A percentile compares a stretch with the other conserved stretches of the same genome.
Conservation (phyloP, 2,329 filamentous ascomycete genomes). For the Pestalotiopsis sp. region DNA sequence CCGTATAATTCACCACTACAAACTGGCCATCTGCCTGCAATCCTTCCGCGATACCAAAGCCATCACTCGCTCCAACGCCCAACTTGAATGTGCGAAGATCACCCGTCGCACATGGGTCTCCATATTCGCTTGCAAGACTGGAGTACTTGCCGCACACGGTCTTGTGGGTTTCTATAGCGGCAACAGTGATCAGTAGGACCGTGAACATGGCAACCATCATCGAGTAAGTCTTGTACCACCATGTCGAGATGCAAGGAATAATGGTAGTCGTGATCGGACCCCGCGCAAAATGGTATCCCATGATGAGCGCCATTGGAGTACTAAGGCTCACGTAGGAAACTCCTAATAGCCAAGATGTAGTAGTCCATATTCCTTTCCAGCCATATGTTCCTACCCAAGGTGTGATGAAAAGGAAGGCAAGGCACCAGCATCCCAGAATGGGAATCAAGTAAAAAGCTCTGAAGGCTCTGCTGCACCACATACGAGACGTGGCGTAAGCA, state of each 20-base stretch:
- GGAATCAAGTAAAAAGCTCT: conserved; percentile 13
- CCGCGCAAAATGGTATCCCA: conserved; percentile 18
- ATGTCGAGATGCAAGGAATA: conserved; percentile 23
- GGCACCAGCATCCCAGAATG: conserved; percentile 5
- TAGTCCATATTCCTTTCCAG: conserved; percentile 3
- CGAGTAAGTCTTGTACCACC: conserved; percentile 26
- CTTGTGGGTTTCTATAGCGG: conserved; percentile 21
- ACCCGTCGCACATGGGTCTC: not conserved
- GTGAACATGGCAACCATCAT: conserved; percentile 13
- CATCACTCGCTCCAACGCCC: not conserved
- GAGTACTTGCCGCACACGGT: conserved; percentile 22
- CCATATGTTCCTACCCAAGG: not conserved
- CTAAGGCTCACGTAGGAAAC: conserved; percentile 20
- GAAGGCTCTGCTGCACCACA: conserved; percentile 14
- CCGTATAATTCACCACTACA: not conserved
- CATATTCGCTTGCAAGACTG: not conserved
- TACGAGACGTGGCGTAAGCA: not conserved
- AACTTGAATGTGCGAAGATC: not conserved
- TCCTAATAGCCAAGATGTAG: conserved; percentile 12
- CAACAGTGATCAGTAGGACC: conserved; percentile 12
- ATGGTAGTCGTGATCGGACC: conserved; percentile 19
- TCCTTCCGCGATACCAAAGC: not conserved
- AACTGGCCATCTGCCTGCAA: not conserved
- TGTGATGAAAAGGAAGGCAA: conserved; percentile 4
- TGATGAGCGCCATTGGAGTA: conserved; percentile 12